A percentile compares a stretch with the other conserved stretches of the same genome.
Evolutionary conservation across 2,329 filamentous ascomycete species (phyloP).

Genomic region (Hymenoscyphus linearis): DNA sequence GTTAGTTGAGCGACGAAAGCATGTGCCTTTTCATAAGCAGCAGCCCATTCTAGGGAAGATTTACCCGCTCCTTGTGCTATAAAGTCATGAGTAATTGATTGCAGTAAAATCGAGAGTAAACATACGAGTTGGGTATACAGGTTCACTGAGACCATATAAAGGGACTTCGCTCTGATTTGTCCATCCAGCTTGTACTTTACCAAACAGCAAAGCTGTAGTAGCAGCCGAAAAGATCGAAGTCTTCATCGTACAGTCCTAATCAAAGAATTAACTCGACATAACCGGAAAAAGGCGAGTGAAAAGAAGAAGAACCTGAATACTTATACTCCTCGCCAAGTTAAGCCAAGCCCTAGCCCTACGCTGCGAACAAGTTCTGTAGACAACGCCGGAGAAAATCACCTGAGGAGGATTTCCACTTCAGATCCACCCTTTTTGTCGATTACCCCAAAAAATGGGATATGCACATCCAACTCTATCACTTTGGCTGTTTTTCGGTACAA

Average conservation of each 20-base stretch:
- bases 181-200: slow-evolving; percentile 5
- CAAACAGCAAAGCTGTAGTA: neutral
- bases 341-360: too few relatives aligned
- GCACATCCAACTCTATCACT: neutral
- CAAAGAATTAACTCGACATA: neutral
- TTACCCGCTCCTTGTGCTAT: slow-evolving; percentile 2
- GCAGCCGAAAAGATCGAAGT: neutral
- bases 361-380: too few relatives aligned
- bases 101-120: neutral
- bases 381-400: neutral
- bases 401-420: neutral
- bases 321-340: too few relatives aligned
- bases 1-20: slow-evolving; percentile 36
- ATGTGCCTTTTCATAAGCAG: slow-evolving; percentile 33
- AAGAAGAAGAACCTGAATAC: too few relatives aligned
- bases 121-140: slow-evolving; percentile 7
- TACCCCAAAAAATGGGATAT: neutral
- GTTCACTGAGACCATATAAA: slow-evolving; percentile 11
- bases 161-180: slow-evolving; percentile 14
- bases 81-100: neutral
- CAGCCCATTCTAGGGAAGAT: slow-evolving; percentile 8
- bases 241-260: neutral
- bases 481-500: neutral
- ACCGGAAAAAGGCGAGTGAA: neutral
- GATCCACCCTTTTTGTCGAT: neutral